Evolutionary conservation across 2,329 filamentous ascomycete genomes (phyloP).

Genomic region (Trichoderma atroviride): DNA sequence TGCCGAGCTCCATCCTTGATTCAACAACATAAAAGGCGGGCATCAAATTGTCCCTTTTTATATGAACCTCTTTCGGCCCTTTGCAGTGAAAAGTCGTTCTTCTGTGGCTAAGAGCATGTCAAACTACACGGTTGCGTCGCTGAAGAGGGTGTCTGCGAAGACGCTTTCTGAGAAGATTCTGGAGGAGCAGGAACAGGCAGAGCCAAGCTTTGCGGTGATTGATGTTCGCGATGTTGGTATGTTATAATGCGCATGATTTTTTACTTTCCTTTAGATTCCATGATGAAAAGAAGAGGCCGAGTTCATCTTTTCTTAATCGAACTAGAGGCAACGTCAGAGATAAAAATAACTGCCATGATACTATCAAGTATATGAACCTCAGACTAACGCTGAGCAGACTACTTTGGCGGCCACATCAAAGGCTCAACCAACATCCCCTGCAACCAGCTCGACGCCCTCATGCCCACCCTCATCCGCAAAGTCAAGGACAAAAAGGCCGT

Average conservation of each 20-base stretch:
- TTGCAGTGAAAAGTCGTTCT: not conserved
- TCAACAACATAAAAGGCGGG: not conserved
- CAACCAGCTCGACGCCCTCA: conserved; percentile 69
- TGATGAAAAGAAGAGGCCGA: too few species aligned
- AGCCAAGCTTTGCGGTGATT: conserved; percentile 68
- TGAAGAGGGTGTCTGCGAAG: conserved; percentile 69
- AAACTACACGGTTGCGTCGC: conserved; percentile 55
- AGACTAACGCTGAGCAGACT: conserved; percentile 56
- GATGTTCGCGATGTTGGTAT: conserved; percentile 85
- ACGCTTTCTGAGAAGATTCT: conserved; percentile 68
- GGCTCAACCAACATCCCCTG: conserved; percentile 77
- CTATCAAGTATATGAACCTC: too few species aligned
- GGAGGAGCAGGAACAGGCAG: conserved; percentile 45
- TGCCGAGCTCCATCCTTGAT: not conserved
- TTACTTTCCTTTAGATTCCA: not conserved
- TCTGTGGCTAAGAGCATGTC: conserved; percentile 42
- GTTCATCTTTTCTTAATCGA: too few species aligned
- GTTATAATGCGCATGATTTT: conserved; percentile 28
- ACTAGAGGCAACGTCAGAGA: too few species aligned
- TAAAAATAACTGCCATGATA: too few species aligned
- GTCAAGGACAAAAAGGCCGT: conserved; percentile 79
- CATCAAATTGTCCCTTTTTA: not conserved
- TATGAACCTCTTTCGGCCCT: not conserved
- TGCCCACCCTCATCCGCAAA: conserved; percentile 80
- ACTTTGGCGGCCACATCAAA: conserved; percentile 87